These are phyloP conservation scores for Ogataea pini DNA, from an alignment of 805 yeast species.

Conservation along the genomic window DNA sequence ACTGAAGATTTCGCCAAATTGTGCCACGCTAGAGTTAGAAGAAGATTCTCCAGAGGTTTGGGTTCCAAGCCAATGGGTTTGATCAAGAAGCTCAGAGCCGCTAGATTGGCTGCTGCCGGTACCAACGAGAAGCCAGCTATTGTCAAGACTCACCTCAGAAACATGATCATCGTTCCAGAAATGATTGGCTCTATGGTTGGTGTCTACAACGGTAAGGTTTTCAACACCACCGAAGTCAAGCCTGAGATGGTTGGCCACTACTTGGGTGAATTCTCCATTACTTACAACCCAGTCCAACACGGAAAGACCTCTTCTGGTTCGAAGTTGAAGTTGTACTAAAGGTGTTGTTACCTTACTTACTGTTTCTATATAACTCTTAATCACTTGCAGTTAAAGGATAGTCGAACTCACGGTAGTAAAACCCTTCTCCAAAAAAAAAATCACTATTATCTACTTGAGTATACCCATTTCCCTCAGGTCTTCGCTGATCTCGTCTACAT, in stretches of 20 bases:
- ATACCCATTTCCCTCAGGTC: slow-evolving; percentile 71
- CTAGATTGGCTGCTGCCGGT: slow-evolving; percentile 85
- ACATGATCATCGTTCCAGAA: slow-evolving; percentile 98
- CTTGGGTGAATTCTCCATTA: slow-evolving; percentile 99
- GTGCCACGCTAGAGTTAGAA: slow-evolving; percentile 98
- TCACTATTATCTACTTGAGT: slow-evolving; percentile 9
- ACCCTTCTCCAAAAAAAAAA: no score
- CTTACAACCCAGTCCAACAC: slow-evolving; percentile 99
- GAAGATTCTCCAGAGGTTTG: slow-evolving; percentile 98
- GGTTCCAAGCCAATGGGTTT: slow-evolving; percentile 93
- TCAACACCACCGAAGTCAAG: slow-evolving; percentile 98
- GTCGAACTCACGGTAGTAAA: neutral
- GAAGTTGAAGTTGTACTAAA: slow-evolving; percentile 39
- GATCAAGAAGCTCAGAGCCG: slow-evolving; percentile 96
- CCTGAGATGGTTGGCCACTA: slow-evolving; percentile 99
- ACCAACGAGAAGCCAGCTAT: slow-evolving; percentile 95
- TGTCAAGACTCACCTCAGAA: slow-evolving; percentile 99
- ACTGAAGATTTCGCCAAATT: slow-evolving; percentile 96
- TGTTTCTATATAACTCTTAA: slow-evolving; percentile 13
- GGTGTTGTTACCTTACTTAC: slow-evolving; percentile 7
- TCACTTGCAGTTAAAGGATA: slow-evolving; percentile 15
- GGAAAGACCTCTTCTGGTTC: slow-evolving; percentile 56
- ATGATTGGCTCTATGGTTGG: slow-evolving; percentile 99
- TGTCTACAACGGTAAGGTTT: slow-evolving; percentile 99
- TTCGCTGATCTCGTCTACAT: slow-evolving; percentile 68